Conservation (phyloP, 495 filamentous ascomycete genomes). For the Penicillium egyptiacum region DNA sequence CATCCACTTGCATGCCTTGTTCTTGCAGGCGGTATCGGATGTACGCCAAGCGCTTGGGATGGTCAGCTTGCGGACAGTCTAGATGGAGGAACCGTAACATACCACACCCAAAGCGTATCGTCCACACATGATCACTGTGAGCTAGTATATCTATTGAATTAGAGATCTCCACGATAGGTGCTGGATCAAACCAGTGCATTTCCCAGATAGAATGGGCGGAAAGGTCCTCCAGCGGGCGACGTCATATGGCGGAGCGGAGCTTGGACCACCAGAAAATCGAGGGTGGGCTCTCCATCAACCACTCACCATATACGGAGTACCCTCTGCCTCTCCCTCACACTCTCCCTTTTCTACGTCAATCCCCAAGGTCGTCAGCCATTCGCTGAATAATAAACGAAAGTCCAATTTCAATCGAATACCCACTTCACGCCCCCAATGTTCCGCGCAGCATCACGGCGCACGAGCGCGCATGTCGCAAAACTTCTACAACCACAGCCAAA, state of each 20-base stretch:
- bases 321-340: not conserved
- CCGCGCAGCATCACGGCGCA: conserved; percentile 36
- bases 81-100: conserved; percentile 30
- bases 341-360: conserved; percentile 4
- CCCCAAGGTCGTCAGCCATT: not conserved
- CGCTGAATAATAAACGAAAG: not conserved
- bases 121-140: conserved; percentile 67
- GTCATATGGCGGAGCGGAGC: conserved; percentile 36
- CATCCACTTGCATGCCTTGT: conserved; percentile 73
- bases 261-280: conserved; percentile 31
- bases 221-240: conserved; percentile 16
- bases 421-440: conserved; percentile 30
- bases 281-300: conserved; percentile 12
- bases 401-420: not conserved
- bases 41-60: conserved; percentile 55
- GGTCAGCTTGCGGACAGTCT: conserved; percentile 15
- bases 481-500: conserved; percentile 23
- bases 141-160: not conserved
- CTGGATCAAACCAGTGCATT: not conserved
- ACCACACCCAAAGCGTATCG: conserved; percentile 81
- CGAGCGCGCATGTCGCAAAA: conserved; percentile 25
- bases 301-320: conserved; percentile 2
- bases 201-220: not conserved
- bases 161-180: not conserved
- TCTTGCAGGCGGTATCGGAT: conserved; percentile 69